Percentiles rank a stretch among this genome's conserved stretches.
phyloP scores from a whole-genome alignment of 2,329 filamentous ascomycete genomes.

The Blastomyces emzantsi region DNA sequence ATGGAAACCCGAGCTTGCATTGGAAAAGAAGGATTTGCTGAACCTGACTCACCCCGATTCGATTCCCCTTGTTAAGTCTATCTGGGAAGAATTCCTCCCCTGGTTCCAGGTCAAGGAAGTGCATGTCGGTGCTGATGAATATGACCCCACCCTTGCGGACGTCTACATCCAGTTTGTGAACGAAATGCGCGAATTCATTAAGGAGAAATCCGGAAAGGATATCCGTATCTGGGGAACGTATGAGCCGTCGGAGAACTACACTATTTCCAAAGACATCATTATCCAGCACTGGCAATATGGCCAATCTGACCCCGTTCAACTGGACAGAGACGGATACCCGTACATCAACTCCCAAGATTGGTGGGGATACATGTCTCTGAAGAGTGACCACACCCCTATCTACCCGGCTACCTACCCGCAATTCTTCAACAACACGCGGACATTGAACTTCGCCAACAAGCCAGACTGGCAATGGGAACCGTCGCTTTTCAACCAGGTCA shows the following conservation, averaged over 20 bases:
- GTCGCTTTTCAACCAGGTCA: constrained; percentile 43
- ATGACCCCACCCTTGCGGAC: constrained; percentile 32
- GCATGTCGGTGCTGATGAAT: constrained; percentile 47
- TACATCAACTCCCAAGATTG: constrained; percentile 48
- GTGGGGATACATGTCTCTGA: constrained; percentile 48
- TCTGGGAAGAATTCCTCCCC: constrained; percentile 44
- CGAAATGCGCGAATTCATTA: constrained; percentile 43
- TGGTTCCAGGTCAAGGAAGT: constrained; percentile 46
- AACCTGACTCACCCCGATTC: constrained; percentile 49
- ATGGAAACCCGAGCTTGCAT: constrained; percentile 50
- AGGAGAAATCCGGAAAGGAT: constrained; percentile 33
- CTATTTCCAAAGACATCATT: constrained; percentile 39
- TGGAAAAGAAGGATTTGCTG: constrained; percentile 43
- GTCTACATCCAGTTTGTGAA: constrained; percentile 45
- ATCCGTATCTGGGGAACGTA: constrained; percentile 51
- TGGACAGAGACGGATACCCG: constrained; percentile 41
- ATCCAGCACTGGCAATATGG: constrained; percentile 51
- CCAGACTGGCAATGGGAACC: constrained; percentile 41
- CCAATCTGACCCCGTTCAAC: constrained; percentile 43
- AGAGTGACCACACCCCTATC: constrained; percentile 47
- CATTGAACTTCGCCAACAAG: constrained; percentile 43
- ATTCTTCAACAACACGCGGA: constrained; percentile 39
- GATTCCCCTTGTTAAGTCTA: constrained; percentile 44
- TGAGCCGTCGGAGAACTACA: constrained; percentile 34
- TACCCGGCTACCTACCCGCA: constrained; percentile 41